Evolutionary conservation across 139 green algal genomes (phyloP), one percentile per base, ranked within the genome.

Genomic region (Chlamydomonas schloesseri): DNA sequence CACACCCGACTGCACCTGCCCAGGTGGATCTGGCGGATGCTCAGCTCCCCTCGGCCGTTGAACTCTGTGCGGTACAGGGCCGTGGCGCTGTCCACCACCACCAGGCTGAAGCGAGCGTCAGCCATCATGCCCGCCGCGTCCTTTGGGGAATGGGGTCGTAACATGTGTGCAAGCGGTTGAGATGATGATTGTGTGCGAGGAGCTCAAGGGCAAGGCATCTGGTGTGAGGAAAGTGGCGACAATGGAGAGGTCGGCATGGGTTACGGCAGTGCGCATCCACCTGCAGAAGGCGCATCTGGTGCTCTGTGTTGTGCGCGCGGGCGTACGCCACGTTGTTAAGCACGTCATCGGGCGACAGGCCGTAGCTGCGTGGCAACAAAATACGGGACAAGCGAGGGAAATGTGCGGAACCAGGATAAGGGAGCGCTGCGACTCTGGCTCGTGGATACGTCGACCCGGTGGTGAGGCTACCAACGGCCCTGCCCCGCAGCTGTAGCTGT

Each of bases 291-390:
- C 96, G 88, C 60, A 91, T 88, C 92, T 99, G 98, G 88, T 99
- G 98, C 60, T 99, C 98, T 33, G 97, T 99, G 93, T 99, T 99
- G 94, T 99, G 96, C 0, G 98, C 98, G 9, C 97, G 93, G 5
- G 98, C 98, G 82, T 99, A 99, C 0, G 97, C 97, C 20, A 99
- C 95, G 80, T 99, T 99, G 89, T 99, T 97, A 73, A 99, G 93
- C 57, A 99, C 98, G 72, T 99, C 97, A 11, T 93, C 79, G 0
- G 92, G 73, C 84, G 95, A 96, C 24, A 99, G 89, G 20, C 94
- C 91, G 83, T 97, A 99, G 81, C 96, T 84, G 28, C 18, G 21
- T 13, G 58, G 18, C n/a, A n/a, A n/a, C n/a, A n/a, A n/a, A n/a
- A n/a, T n/a, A n/a, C n/a, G n/a, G n/a, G n/a, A n/a, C n/a, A n/a